Percentiles rank a stretch among this genome's conserved stretches.
These are phyloP conservation scores for Rhinocladiella mackenziei DNA, from an alignment of 2,329 filamentous ascomycete species.

Conservation along the genomic window DNA sequence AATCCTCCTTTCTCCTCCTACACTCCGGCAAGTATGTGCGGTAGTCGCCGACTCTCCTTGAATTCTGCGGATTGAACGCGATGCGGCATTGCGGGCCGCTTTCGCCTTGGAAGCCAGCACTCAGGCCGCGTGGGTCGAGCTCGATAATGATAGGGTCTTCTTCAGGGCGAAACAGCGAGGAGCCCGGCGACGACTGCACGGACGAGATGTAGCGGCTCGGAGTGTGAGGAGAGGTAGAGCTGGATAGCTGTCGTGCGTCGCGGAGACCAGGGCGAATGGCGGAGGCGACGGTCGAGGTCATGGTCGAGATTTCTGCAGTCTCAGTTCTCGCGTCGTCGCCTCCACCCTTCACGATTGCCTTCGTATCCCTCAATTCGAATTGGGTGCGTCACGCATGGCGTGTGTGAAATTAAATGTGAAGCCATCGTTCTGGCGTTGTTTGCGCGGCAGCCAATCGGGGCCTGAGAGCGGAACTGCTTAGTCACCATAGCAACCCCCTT, in stretches of 20 bases:
- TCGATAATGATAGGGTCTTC: constrained; percentile 84
- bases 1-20: constrained; percentile 42
- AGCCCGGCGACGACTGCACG: constrained; percentile 55
- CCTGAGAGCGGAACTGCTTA: too few relatives aligned
- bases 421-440: too few relatives aligned
- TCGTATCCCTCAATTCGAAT: neutral
- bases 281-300: constrained; percentile 24
- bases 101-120: constrained; percentile 84
- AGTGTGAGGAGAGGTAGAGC: constrained; percentile 57
- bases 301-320: constrained; percentile 5
- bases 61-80: constrained; percentile 69
- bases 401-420: too few relatives aligned
- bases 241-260: constrained; percentile 23
- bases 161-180: constrained; percentile 58
- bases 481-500: too few relatives aligned
- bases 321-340: neutral
- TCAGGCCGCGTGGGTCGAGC: constrained; percentile 71
- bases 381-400: too few relatives aligned
- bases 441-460: too few relatives aligned
- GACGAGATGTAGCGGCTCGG: constrained; percentile 53
- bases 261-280: constrained; percentile 25
- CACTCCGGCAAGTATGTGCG: constrained; percentile 61
- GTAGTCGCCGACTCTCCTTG: constrained; percentile 77
- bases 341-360: neutral
- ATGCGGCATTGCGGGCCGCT: constrained; percentile 66